Base-by-base conservation (phyloP, 768 basidiomycete genomes). In the Psilocybe cubensis region DNA sequence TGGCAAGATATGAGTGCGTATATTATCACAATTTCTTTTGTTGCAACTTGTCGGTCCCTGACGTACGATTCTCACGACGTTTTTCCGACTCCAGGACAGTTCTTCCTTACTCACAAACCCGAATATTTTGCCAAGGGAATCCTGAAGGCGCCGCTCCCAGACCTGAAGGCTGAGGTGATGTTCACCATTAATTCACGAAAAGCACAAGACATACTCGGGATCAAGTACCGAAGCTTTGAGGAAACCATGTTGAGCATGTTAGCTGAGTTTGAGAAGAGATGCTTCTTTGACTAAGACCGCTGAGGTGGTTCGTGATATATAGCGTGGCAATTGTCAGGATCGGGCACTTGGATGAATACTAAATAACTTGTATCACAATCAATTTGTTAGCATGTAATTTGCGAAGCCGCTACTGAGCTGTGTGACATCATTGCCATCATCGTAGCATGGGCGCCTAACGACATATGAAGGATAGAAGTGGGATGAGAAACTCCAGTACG, bases 1-100 rank as follows among this genome's bases (percentile, higher is more conserved):
- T 61, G 52, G 52, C 60, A 61, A 24, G 51, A 57, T 27, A 45
- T 46, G 1, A 51, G 60, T 61, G 40, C 23, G 56, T 44, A 1
- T n/a, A 11, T n/a, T n/a, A n/a, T n/a, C n/a, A n/a, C n/a, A n/a
- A n/a, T n/a, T 45, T 46, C 9, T 25, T 33, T 25, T 18, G 29
- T 18, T 38, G 53, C 12, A 38, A 5, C 5, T n/a, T 33, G 14
- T 14, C 14, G 31, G 31, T 4, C 35, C 14, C 35, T 14, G 6
- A 38, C 35, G n/a, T 38, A 38, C 35, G n/a, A n/a, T n/a, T 38
- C 31, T 33, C 31, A 33, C n/a, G 7, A n/a, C n/a, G 12, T 38
- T 33, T 33, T 33, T 9, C 31, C 14, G 14, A 33, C 8, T 33
- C 9, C 35, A 38, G 35, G 5, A 12, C 12, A 18, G 12, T 38